Base-by-base conservation (phyloP, 176 grass and related monocot genomes). In the barley (Hordeum vulgare) region DNA sequence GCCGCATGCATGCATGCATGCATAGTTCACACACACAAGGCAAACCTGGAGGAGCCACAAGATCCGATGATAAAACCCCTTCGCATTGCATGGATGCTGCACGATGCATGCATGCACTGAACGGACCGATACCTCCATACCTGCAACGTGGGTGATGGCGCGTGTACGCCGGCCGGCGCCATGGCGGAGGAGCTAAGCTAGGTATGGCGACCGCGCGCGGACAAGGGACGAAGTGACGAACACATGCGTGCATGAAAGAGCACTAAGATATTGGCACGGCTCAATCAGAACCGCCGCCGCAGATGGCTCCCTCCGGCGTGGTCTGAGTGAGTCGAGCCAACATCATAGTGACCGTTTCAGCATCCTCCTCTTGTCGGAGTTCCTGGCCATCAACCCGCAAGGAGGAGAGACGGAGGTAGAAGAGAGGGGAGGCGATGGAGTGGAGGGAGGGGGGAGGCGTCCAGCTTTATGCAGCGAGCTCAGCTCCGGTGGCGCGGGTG, bases 251-350 rank as follows among this genome's bases (percentile, higher is more conserved):
- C 11, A 96, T 94, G 96, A 90, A 96, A 94, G 81, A 66, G 83
- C 53, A 87, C 93, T 96, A 79, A 96, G 96, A 99, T 99, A 99
- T 99, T 99, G 96, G 96, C 96, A 96, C 96, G 96, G 92, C 92
- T 94, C 92, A 94, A 94, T 94, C 92, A 94, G 89, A 92, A 7
- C 15, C 47, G 15, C 47, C 15, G 6, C 47, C 45, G 4, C 42
- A 13, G 42, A 14, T 42, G 14, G 1, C 15, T 18, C 47, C 47
- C 6, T 18, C 49, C 18, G 25, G 60, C 39, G 77, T 68, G 45
- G 54, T 91, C 92, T 94, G 92, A 94, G 89, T 94, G 89, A 92
- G 90, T 81, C 92, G 89, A 81, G 92, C 92, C 92, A 92, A 94
- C 92, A 94, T 94, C 92, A 82, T 63, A 94, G 92, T 36, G 81